Base-by-base conservation (phyloP, 1,284 basidiomycete species). In the Fistulina hepatica region DNA sequence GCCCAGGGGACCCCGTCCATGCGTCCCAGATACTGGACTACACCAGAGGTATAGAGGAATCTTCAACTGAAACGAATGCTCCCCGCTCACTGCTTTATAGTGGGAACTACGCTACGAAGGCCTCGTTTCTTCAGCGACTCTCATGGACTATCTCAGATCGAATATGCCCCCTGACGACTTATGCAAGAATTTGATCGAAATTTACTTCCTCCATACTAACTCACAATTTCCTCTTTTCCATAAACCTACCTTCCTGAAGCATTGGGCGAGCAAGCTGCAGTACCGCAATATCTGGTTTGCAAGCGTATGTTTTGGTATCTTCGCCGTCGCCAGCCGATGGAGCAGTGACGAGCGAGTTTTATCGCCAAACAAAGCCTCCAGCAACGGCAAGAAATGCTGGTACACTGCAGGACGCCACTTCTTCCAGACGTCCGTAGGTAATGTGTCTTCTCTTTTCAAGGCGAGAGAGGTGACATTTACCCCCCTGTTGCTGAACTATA, bases 241-340 rank as follows among this genome's bases (percentile, higher is more conserved):
- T 52, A 67, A 67, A 11, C 69, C 71, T 11, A 76, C 78, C 1
- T 86, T 89, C 48, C 62, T 75, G 30, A 61, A 65, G 11, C 70
- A 80, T 34, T 76, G 76, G 58, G 58, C 54, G 31, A 64, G 71
- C 6, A 61, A 64, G 5, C 52, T 80, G 25, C 69, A 81, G 51
- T 46, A 70, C 58, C 58, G 53, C 41, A 56, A 73, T 56, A 44
- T 78, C 57, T 71, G 76, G 74, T 63, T 76, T 56, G 55, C 71
- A 56, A 52, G 72, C 59, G 55, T 69, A 58, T 63, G 79, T 46
- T 48, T 71, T 26, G 58, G 71, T 25, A 48, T 88, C 1, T 84
- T 84, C 52, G 79, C 82, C n/a, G 64, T 82, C 31, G 80, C 76
- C 2, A 74, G 80, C 31, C 67, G 78, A 31, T 84, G 72, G 65